Conservation (phyloP, 441 rosid genomes). For the Arabidopsis hybrid region DNA sequence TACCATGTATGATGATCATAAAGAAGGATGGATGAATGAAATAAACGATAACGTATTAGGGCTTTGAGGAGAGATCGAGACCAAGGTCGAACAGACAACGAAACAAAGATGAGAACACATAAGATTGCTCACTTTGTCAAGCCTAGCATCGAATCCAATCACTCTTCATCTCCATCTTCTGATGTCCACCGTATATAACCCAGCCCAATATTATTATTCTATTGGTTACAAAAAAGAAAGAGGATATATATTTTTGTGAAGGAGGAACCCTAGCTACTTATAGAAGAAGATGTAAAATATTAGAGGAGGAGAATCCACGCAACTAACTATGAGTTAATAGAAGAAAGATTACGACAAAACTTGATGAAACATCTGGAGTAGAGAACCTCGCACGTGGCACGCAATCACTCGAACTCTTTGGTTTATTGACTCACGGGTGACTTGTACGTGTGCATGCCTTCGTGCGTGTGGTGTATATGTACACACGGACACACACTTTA, state of each 20-base stretch:
- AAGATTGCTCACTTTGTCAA: slow-evolving; percentile 49
- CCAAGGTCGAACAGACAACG: slow-evolving; percentile 55
- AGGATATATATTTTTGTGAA: slow-evolving; percentile 1
- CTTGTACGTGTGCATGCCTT: slow-evolving; percentile 32
- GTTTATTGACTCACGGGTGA: slow-evolving; percentile 40
- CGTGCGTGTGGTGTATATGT: slow-evolving; percentile 36
- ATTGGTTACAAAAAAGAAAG: not conserved
- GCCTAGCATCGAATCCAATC: slow-evolving; percentile 45
- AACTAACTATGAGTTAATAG: slow-evolving; percentile 24
- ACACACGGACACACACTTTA: not conserved
- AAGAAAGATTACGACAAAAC: slow-evolving; percentile 9
- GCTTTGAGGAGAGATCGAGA: slow-evolving; percentile 26
- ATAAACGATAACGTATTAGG: slow-evolving; percentile 24
- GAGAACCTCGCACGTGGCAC: slow-evolving; percentile 46
- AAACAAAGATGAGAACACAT: slow-evolving; percentile 46
- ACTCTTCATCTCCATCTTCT: slow-evolving; percentile 38
- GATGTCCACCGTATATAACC: slow-evolving; percentile 13
- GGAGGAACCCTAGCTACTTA: slow-evolving; percentile 41
- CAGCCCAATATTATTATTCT: not conserved
- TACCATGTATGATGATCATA: slow-evolving; percentile 24
- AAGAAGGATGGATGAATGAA: slow-evolving; percentile 10
- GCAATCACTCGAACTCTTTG: slow-evolving; percentile 31
- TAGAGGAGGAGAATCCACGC: slow-evolving; percentile 44
- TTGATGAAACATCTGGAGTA: slow-evolving; percentile 37
- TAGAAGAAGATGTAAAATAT: slow-evolving; percentile 31